Percentiles rank a stretch among this genome's conserved stretches.
Conservation (phyloP, 148 eudicot species). For the Suaeda aralocaspica region DNA sequence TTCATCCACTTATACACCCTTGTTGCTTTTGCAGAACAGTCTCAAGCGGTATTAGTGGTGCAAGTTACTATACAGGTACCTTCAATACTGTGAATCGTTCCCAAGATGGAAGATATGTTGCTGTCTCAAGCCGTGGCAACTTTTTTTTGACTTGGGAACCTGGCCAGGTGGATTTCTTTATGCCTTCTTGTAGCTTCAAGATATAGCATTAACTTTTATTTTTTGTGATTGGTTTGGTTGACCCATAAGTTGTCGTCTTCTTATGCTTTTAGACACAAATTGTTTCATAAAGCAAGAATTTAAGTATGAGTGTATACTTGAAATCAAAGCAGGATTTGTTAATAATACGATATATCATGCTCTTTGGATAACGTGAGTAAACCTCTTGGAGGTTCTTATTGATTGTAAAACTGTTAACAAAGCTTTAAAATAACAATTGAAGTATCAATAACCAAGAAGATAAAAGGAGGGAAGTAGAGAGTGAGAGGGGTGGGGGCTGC, state of each 20-base stretch:
- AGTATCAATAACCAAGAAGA: background rate
- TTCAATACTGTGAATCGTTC: constrained; percentile 96
- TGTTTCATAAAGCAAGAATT: background rate
- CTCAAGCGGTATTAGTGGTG: constrained; percentile 99
- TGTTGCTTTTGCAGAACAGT: constrained; percentile 87
- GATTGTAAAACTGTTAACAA: no score
- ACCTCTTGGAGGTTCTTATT: background rate
- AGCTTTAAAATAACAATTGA: background rate
- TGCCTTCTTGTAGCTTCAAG: background rate
- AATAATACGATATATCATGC: background rate
- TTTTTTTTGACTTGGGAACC: constrained; percentile 98
- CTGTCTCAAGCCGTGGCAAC: constrained; percentile 99
- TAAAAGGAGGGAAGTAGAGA: background rate
- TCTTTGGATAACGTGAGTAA: background rate
- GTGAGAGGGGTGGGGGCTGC: background rate
- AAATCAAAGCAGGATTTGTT: background rate
- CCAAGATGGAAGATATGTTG: constrained; percentile 95
- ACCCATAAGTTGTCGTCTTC: constrained; percentile 6
- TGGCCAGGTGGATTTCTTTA: constrained; percentile 66
- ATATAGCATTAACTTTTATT: no score
- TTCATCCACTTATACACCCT: constrained; percentile 23
- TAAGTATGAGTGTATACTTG: background rate
- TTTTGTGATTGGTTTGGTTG: background rate
- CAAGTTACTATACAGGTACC: constrained; percentile 97
- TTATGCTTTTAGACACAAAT: background rate